Conservation (phyloP, 306 rosid species). For the Pterocarpus macrocarpus region DNA sequence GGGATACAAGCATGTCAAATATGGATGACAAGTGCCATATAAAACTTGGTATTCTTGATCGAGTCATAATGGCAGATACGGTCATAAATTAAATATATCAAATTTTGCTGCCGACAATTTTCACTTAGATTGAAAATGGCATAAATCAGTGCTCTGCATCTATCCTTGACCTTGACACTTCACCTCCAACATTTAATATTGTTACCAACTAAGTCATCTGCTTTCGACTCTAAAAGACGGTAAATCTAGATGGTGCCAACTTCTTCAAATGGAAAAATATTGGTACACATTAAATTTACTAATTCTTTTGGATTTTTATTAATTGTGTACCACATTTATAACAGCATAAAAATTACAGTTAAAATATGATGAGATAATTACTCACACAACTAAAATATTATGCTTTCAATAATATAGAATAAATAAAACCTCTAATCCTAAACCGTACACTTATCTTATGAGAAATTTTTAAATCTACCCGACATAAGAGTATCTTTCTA, state of each 20-base stretch:
- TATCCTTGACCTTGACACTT: neutral
- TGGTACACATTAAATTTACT: too few species aligned
- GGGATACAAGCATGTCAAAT: neutral
- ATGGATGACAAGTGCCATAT: slow-evolving; percentile 3
- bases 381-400: too few species aligned
- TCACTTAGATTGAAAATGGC: slow-evolving; percentile 4
- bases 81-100: neutral
- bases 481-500: too few species aligned
- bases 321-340: too few species aligned
- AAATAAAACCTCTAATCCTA: too few species aligned
- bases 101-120: slow-evolving; percentile 17
- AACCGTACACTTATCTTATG: too few species aligned
- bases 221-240: neutral
- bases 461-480: too few species aligned
- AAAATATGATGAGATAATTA: too few species aligned
- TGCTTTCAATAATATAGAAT: too few species aligned
- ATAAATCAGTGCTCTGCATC: slow-evolving; percentile 22
- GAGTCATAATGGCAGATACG: neutral
- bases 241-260: neutral
- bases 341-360: too few species aligned
- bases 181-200: neutral
- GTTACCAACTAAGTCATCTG: slow-evolving; percentile 1
- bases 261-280: neutral
- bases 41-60: neutral
- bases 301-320: too few species aligned